Base-by-base conservation (phyloP, 805 yeast species). In the Spathaspora girioi region DNA sequence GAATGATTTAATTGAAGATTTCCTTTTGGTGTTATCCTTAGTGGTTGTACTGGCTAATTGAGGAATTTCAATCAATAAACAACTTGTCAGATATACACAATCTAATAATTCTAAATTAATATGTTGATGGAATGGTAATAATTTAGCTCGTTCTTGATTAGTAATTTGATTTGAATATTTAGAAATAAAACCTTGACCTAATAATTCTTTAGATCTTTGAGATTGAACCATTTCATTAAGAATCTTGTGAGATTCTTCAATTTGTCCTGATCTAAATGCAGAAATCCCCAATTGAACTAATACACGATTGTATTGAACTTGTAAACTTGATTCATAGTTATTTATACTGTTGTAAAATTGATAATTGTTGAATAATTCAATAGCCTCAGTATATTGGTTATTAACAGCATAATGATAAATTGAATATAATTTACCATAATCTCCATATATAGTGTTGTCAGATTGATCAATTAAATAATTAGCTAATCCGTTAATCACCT, bases 51-150 rank as follows among this genome's bases (percentile, higher is more conserved):
- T 14, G 76, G 76, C 77, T 61, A 90, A 82, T 64, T 82, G 83
- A 38, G 99, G 99, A 54, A 94, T 85, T 76, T 96, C 99, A 59
- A 89, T 82, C 65, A 94, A 80, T 71, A 94, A 76, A 29, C 96
- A 89, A 52, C 89, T 79, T 11, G 98, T 94, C 77, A 91, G 82
- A 79, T 87, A 93, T 46, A 89, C 96, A 67, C 96, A 87, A 73
- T 94, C 99, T 58, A 94, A 80, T 63, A 94, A 82, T 77, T 96
- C 98, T 61, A 93, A 77, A 73, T 94, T 94, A 70, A 94, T 93
- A 74, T 94, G 99, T 88, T 90, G 91, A 75, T 94, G 99, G 86
- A 87, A 94, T 53, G 99, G 99, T 67, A 94, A 78, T 67, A 91
- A 81, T 67, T 92, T 84, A 71, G 86, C 93, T 62, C 78, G 82